Evolutionary conservation across 345 rosid species (phyloP).

Genomic region (Gossypium rotundifolium): DNA sequence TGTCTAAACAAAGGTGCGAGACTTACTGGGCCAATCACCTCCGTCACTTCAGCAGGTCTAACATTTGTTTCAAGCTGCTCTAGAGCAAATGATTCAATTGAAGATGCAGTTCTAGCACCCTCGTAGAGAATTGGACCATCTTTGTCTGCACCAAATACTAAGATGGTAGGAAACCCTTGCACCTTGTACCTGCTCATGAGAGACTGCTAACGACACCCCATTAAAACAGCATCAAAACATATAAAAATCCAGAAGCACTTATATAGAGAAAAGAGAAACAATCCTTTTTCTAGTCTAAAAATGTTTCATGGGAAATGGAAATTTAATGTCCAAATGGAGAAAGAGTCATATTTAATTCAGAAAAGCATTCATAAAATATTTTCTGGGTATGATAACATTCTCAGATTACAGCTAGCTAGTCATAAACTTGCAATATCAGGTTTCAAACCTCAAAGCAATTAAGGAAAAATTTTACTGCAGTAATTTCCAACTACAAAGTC

Average conservation of each 20-base stretch:
- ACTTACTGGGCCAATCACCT: constrained; percentile 68
- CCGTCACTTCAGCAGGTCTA: constrained; percentile 82
- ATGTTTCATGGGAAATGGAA: background rate
- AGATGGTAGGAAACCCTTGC: constrained; percentile 91
- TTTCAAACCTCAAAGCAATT: background rate
- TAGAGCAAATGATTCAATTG: constrained; percentile 79
- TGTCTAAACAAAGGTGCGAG: constrained; percentile 9
- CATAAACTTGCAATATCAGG: background rate
- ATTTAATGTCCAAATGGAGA: background rate
- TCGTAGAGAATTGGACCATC: constrained; percentile 67
- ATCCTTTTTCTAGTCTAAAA: background rate
- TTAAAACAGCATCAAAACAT: constrained; percentile 3
- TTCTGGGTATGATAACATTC: background rate
- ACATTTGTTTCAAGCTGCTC: constrained; percentile 75
- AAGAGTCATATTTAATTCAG: background rate
- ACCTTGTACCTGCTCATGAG: constrained; percentile 83
- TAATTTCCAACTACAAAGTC: background rate
- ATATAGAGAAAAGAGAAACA: background rate
- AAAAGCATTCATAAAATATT: background rate
- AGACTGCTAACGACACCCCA: constrained; percentile 50
- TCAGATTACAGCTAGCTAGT: background rate
- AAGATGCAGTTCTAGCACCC: constrained; percentile 86
- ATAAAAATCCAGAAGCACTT: background rate
- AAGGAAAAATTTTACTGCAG: background rate
- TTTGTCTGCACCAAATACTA: constrained; percentile 87